Base-by-base conservation (phyloP, 345 rosid genomes). In the Eucalyptus pumila region DNA sequence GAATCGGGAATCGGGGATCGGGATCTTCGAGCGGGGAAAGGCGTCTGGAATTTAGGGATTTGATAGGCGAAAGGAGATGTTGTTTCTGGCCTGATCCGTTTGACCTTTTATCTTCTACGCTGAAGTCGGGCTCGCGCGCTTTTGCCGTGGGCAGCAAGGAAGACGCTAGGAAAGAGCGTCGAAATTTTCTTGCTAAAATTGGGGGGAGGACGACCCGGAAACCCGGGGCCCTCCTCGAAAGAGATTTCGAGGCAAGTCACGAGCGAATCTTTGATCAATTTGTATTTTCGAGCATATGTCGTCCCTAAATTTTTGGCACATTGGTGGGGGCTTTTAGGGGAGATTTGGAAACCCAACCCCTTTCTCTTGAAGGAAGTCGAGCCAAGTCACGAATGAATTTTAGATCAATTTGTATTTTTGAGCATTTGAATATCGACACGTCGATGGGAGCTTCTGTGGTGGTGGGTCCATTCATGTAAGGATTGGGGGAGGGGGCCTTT, bases 331-430 rank as follows among this genome's bases (percentile, higher is more conserved):
- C 14, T 49, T 14, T 1, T 3, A 14, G 16, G 51, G 51, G 16
- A 49, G 16, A 49, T 49, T 49, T 49, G 51, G 51, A 49, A 49
- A 14, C 51, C 51, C 51, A 49, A 49, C 51, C 7, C 51, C 16
- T 49, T 14, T 5, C 56, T 52, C 56, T 52, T 1, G 1, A 19
- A 52, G 26, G 58, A 52, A 52, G 58, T 52, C 0, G 58, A 1
- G 58, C 1, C 2, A 52, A 9, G 13, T 24, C 62, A 23, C 3
- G 6, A 4, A 12, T 2, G 6, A 56, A 24, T 52, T 21, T 52
- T 0, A 0, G 5, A 52, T 52, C 4, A 2, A 0, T 21, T 21
- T 52, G 56, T 19, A 19, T 52, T 8, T 52, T 52, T 0, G 5
- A 52, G 56, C 5, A 1, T 52, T 52, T 52, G 58, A 23, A 56